Base-by-base conservation (phyloP, 2,329 filamentous ascomycete species). In the Aspergillus pseudonomiae region DNA sequence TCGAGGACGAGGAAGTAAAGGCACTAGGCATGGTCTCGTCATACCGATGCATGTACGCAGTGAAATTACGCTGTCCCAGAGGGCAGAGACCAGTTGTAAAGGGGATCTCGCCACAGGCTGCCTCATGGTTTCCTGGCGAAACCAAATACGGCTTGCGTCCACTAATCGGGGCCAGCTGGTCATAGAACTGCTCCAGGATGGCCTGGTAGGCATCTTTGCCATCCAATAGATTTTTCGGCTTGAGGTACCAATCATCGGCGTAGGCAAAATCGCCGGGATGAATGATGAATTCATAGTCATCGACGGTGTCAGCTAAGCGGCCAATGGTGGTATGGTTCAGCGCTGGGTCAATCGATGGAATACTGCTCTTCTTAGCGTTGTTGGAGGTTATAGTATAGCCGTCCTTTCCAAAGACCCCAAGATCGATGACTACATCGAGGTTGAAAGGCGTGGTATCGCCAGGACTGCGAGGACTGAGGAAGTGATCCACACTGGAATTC, bases 321-420 rank as follows among this genome's bases (percentile, higher is more conserved):
- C 78, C 79, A 62, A 88, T 88, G n/a, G 86, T 88, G 2, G 84
- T 85, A 75, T 87, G 85, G 69, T 87, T 85, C 1, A 86, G 76
- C 11, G 81, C 80, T 3, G 85, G 84, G 4, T 84, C 73, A 45
- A 88, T 74, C 6, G 65, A 65, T 0, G 84, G 85, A 45, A 85
- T 85, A 1, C 71, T 78, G 60, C 84, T 82, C 41, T 81, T 76
- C 71, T 85, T 86, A 12, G 75, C 72, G 57, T 75, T 68, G 69
- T 82, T 79, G 66, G 74, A 73, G 16, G 77, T 30, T 57, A 84
- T 80, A 9, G 85, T 86, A 73, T 76, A 86, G 4, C 84, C 84
- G 68, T 86, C 82, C 1, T 70, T 70, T 12, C 84, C 84, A 62
- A 86, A 86, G 10, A 86, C 82, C 2, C 85, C 85, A 4, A 87